Evolutionary conservation across 441 rosid species (phyloP).

Genomic region (Omphalea diandra): DNA sequence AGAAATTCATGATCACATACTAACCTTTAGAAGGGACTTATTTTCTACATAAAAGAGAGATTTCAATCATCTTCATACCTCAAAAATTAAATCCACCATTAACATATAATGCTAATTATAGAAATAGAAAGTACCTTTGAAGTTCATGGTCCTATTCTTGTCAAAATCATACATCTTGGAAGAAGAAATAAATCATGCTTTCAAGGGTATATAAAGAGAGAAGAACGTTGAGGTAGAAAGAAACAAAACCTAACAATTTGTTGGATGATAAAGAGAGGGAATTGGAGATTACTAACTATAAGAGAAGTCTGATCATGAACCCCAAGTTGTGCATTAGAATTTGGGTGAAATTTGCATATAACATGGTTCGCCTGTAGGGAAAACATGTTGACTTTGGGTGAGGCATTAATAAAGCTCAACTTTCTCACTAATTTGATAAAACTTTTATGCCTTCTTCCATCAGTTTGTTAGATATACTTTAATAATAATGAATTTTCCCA

Average conservation of each 20-base stretch:
- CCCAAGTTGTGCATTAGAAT: not conserved
- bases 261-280: constrained; percentile 55
- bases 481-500: not conserved
- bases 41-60: constrained; percentile 42
- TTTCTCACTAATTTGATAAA: not conserved
- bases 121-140: constrained; percentile 34
- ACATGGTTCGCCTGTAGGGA: not conserved
- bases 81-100: not conserved
- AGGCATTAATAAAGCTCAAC: not conserved
- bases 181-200: not conserved
- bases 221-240: not conserved
- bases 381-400: not conserved
- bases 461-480: not conserved
- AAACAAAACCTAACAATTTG: constrained; percentile 61
- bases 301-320: constrained; percentile 44
- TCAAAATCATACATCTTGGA: constrained; percentile 75
- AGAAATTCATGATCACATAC: not conserved
- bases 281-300: constrained; percentile 56
- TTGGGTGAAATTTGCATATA: not conserved
- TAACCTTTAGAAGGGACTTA: constrained; percentile 63
- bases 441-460: not conserved
- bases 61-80: not conserved
- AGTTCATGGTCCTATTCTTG: constrained; percentile 67
- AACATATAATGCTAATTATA: not conserved
- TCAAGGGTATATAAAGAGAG: not conserved